Evolutionary conservation across 108 stramenopile species (phyloP).

Genomic region (Nannochloropsis oceanica): DNA sequence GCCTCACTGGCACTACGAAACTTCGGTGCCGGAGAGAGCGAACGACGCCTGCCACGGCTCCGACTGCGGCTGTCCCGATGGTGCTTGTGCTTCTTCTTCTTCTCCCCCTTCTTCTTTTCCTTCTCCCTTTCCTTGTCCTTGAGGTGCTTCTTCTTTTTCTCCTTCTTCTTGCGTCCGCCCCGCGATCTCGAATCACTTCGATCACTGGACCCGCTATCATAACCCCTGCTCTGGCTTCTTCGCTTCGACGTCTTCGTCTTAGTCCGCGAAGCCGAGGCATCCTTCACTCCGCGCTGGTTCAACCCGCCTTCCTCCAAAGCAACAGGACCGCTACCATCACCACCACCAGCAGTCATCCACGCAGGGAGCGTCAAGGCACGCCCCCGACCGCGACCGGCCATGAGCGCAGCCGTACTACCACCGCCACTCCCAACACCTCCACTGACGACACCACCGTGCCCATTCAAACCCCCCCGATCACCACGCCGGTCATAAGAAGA

Average conservation of each 20-base stretch:
- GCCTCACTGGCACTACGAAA: not conserved
- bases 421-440: not conserved
- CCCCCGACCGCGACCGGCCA: constrained; percentile 10
- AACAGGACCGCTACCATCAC: not conserved
- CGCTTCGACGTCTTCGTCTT: not conserved
- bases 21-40: not conserved
- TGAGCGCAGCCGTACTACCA: not conserved
- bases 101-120: not conserved
- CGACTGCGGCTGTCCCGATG: not conserved
- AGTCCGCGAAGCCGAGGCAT: not conserved
- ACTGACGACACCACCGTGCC: not conserved
- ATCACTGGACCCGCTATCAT: not conserved
- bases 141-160: not conserved
- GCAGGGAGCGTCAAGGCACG: constrained; percentile 34
- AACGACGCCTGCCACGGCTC: not conserved
- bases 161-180: not conserved
- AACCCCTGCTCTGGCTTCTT: not conserved
- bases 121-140: not conserved
- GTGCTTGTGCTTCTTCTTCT: not conserved
- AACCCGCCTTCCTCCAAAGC: not conserved
- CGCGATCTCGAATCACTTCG: not conserved
- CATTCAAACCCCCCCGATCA: too few species aligned
- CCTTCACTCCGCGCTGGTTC: not conserved
- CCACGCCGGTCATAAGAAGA: too few species aligned
- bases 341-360: constrained; percentile 29